These are phyloP conservation scores for Candida takata DNA, from an alignment of 805 yeast genomes.

Conservation along the genomic window DNA sequence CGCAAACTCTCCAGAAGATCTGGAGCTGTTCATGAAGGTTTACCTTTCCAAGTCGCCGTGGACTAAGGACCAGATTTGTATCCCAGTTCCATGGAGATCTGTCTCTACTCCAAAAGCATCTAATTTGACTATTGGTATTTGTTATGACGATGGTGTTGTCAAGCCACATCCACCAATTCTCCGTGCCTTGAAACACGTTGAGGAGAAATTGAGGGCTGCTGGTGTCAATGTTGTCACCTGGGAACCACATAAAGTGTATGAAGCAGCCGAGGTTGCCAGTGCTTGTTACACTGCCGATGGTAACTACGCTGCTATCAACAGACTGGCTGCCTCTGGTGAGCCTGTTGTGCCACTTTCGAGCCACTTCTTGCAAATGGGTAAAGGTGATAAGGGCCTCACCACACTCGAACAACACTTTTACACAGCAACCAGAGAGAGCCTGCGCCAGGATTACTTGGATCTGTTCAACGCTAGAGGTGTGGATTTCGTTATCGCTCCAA, in stretches of 20 bases:
- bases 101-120: conserved; percentile 30
- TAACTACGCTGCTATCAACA: conserved; percentile 45
- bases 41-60: conserved; percentile 49
- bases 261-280: conserved; percentile 53
- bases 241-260: conserved; percentile 49
- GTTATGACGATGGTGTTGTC: conserved; percentile 58
- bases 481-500: conserved; percentile 63
- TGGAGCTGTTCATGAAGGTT: conserved; percentile 59
- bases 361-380: conserved; percentile 52
- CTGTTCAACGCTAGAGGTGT: conserved; percentile 47
- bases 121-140: conserved; percentile 50
- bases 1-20: conserved; percentile 56
- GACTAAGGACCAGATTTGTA: conserved; percentile 33
- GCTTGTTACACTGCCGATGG: conserved; percentile 61
- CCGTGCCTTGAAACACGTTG: conserved; percentile 49
- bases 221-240: conserved; percentile 52
- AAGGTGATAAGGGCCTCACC: conserved; percentile 42
- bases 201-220: conserved; percentile 46
- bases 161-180: conserved; percentile 61
- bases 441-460: conserved; percentile 51
- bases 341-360: conserved; percentile 58
- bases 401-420: conserved; percentile 49
- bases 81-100: conserved; percentile 35
- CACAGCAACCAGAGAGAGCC: conserved; percentile 47
- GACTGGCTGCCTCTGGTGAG: conserved; percentile 58